phyloP scores from a whole-genome alignment of 345 rosid genomes.

The Anastatica hierochuntica region DNA sequence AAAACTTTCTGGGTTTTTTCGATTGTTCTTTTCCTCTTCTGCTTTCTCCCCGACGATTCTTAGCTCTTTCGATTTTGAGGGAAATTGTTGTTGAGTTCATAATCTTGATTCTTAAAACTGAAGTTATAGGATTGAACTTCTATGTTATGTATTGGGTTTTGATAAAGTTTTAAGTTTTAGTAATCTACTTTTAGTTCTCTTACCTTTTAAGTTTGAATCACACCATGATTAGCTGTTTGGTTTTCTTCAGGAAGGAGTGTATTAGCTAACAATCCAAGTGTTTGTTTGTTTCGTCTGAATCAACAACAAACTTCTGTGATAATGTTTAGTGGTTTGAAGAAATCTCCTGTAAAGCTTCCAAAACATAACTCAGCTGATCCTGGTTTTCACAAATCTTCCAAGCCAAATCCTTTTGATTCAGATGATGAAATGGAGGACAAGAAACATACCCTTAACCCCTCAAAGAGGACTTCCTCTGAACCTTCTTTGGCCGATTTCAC shows the following conservation, averaged over 20 bases:
- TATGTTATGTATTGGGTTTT: too few species aligned
- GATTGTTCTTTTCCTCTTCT: not conserved
- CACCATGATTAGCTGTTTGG: slow-evolving; percentile 1
- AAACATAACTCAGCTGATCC: slow-evolving; percentile 51
- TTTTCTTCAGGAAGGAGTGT: slow-evolving; percentile 29
- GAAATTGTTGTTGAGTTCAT: too few species aligned
- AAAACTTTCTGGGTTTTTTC: too few species aligned
- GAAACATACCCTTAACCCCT: slow-evolving; percentile 36
- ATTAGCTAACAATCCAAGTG: too few species aligned
- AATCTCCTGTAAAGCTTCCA: slow-evolving; percentile 47
- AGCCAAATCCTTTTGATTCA: slow-evolving; percentile 74
- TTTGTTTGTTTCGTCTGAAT: slow-evolving; percentile 2
- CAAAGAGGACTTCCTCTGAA: slow-evolving; percentile 54
- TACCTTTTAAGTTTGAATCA: slow-evolving; percentile 20
- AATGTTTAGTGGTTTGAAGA: slow-evolving; percentile 66
- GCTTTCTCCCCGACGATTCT: not conserved
- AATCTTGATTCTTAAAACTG: too few species aligned
- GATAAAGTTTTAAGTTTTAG: not conserved
- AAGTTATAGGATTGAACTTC: too few species aligned
- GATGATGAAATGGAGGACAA: slow-evolving; percentile 52
- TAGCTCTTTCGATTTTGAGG: too few species aligned
- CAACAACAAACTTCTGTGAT: slow-evolving; percentile 21
- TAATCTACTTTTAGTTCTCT: slow-evolving; percentile 6
- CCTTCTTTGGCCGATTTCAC: slow-evolving; percentile 34
- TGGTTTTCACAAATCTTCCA: slow-evolving; percentile 15